Evolutionary conservation across 1,139 yeast species (phyloP).

Genomic region (Yamadazyma taylorii): DNA sequence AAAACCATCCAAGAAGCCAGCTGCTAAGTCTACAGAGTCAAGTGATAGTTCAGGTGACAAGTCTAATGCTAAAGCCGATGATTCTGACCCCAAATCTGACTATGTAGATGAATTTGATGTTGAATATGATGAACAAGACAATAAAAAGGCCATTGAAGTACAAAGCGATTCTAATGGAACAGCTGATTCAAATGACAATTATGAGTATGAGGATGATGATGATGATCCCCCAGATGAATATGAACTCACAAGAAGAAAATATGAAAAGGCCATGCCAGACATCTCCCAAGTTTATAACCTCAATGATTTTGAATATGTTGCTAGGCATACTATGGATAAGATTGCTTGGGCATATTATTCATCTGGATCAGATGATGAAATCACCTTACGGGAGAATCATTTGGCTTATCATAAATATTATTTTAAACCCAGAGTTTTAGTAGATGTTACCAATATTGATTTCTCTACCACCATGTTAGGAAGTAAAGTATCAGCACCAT

Average conservation of each 20-base stretch:
- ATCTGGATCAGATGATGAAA: constrained; percentile 91
- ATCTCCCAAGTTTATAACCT: constrained; percentile 65
- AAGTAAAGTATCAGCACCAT: constrained; percentile 48
- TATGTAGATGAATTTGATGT: constrained; percentile 47
- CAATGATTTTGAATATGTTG: constrained; percentile 82
- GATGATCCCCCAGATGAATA: constrained; percentile 35
- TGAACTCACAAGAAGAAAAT: constrained; percentile 28
- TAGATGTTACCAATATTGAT: constrained; percentile 58
- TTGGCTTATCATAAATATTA: constrained; percentile 82
- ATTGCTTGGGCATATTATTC: constrained; percentile 92
- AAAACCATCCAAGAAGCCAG: constrained; percentile 6
- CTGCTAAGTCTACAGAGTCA: constrained; percentile 4
- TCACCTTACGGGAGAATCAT: constrained; percentile 85
- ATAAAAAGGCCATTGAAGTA: constrained; percentile 25
- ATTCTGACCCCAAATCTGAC: constrained; percentile 4
- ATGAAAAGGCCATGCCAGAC: constrained; percentile 53
- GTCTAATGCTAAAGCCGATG: constrained; percentile 3
- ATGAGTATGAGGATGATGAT: constrained; percentile 30
- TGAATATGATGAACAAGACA: constrained; percentile 47
- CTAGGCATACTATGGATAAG: constrained; percentile 66
- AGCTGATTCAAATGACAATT: constrained; percentile 16
- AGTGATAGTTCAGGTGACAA: not conserved
- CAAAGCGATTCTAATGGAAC: constrained; percentile 6
- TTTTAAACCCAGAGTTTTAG: constrained; percentile 78
- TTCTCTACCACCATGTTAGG: constrained; percentile 44